Evolutionary conservation across 345 rosid genomes (phyloP).

Genomic region (Mangifera indica): DNA sequence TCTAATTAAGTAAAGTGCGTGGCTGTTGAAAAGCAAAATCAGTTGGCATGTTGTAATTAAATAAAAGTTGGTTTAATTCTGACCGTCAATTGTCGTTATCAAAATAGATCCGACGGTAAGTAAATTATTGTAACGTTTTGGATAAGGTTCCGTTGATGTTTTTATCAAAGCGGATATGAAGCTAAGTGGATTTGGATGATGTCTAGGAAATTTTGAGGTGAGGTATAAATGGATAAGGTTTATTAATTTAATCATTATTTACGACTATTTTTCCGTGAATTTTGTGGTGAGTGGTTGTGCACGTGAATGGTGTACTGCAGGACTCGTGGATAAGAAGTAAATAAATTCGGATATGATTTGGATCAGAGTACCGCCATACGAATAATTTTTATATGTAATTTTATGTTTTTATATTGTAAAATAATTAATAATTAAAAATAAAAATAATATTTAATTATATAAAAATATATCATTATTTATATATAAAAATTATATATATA

Average conservation of each 20-base stretch:
- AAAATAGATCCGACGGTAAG: no score
- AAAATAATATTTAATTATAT: no score
- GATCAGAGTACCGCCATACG: no score
- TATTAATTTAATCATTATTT: no score
- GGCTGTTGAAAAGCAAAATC: background rate
- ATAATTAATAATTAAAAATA: no score
- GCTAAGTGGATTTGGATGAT: background rate
- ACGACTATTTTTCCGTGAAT: background rate
- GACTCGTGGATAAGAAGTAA: constrained; percentile 28
- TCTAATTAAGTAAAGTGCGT: background rate
- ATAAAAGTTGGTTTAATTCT: no score
- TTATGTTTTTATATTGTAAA: no score
- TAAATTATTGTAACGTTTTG: no score
- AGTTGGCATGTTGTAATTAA: background rate
- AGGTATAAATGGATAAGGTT: constrained; percentile 37
- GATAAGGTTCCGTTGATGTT: background rate
- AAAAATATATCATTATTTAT: no score
- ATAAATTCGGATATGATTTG: constrained; percentile 26
- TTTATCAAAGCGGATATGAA: background rate
- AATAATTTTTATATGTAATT: no score
- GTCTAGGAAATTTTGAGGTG: background rate
- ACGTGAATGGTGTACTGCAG: background rate
- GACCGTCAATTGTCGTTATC: no score
- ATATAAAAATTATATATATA: no score
- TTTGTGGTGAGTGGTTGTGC: constrained; percentile 7